Conservation (phyloP, 345 rosid genomes). For the Sisymbrium irio region DNA sequence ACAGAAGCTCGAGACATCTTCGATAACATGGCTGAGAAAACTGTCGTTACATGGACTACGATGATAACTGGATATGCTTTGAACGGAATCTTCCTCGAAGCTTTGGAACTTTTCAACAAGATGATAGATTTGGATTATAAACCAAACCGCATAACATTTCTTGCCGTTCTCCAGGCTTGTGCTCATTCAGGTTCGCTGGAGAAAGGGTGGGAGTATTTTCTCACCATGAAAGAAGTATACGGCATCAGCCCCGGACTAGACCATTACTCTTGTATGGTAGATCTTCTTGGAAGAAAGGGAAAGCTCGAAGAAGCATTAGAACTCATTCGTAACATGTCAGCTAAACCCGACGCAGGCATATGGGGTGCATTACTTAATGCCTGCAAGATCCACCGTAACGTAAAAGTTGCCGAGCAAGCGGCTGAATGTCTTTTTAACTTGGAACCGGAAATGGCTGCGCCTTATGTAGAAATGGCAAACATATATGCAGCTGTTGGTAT, state of each 20-base stretch:
- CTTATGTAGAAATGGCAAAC: constrained; percentile 62
- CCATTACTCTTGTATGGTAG: constrained; percentile 65
- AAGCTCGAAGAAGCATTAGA: constrained; percentile 51
- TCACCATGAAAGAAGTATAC: constrained; percentile 40
- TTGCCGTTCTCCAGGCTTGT: constrained; percentile 62
- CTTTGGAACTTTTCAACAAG: constrained; percentile 46
- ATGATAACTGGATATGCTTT: constrained; percentile 66
- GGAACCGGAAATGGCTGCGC: constrained; percentile 48
- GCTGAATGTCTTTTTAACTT: constrained; percentile 39
- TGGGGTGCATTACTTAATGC: constrained; percentile 61
- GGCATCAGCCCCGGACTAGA: constrained; percentile 49
- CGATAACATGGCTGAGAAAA: constrained; percentile 41
- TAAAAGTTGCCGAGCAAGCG: constrained; percentile 45
- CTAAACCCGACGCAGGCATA: constrained; percentile 59
- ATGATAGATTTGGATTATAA: constrained; percentile 42
- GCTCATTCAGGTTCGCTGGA: constrained; percentile 58
- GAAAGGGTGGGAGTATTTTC: constrained; percentile 55
- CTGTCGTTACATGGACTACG: constrained; percentile 60
- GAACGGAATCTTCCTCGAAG: constrained; percentile 45
- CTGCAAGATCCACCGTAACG: constrained; percentile 50
- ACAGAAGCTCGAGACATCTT: constrained; percentile 49
- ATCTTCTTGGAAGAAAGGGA: constrained; percentile 62
- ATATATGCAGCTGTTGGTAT: constrained; percentile 54
- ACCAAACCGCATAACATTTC: constrained; percentile 63
- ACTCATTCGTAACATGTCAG: constrained; percentile 46